These are phyloP conservation scores for Ophiostoma sp. DNA, from an alignment of 2,329 filamentous ascomycete genomes.

Conservation along the genomic window DNA sequence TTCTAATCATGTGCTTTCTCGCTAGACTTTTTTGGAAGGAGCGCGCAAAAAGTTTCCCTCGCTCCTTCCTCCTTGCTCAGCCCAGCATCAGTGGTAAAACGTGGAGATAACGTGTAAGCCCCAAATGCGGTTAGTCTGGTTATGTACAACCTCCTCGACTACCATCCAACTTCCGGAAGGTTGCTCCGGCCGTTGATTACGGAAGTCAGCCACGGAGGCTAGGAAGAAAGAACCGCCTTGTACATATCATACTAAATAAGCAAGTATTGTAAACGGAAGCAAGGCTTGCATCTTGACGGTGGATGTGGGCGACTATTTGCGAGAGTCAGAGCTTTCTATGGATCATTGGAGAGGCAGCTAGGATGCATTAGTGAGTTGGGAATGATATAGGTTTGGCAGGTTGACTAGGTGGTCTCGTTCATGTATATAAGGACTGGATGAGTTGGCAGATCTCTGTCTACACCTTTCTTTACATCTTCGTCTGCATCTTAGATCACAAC, in stretches of 20 bases:
- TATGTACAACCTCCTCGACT: no score
- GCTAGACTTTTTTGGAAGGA: not conserved
- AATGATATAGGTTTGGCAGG: no score
- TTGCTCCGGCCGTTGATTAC: not conserved
- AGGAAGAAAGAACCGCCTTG: not conserved
- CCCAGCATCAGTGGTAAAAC: not conserved
- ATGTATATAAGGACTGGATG: no score
- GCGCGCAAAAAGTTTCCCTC: constrained; percentile 16
- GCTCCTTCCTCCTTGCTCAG: constrained; percentile 8
- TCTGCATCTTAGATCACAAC: not conserved
- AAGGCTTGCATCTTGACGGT: not conserved
- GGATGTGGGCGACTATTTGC: not conserved
- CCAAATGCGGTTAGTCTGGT: not conserved
- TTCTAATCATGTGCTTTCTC: no score
- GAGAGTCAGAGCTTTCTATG: not conserved
- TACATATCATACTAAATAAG: not conserved
- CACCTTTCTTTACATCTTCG: no score
- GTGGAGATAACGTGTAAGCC: not conserved
- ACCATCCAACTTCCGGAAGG: no score
- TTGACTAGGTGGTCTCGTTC: no score
- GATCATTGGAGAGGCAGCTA: not conserved
- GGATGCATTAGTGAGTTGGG: not conserved
- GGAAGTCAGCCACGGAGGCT: not conserved
- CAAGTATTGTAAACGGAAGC: not conserved
- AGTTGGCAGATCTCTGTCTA: no score